These are phyloP conservation scores for Coemansia sp. DNA, from an alignment of 192 early-diverging fungal genomes.

Conservation along the genomic window DNA sequence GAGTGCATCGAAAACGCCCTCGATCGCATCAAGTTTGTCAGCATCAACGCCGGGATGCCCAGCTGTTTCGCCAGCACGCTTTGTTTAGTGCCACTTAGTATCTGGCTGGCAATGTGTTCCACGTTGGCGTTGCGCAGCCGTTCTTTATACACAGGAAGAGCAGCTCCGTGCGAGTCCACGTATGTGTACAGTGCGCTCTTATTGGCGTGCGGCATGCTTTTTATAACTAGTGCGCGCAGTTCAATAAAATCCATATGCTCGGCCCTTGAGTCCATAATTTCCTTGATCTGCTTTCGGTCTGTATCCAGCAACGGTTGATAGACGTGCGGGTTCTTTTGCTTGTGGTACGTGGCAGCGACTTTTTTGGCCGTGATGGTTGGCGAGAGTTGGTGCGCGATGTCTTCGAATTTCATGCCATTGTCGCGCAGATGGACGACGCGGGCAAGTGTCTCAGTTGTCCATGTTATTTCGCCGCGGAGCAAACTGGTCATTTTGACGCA, in stretches of 20 bases:
- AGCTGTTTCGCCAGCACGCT: background rate
- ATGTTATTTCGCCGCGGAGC: slow-evolving; percentile 8
- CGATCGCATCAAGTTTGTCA: background rate
- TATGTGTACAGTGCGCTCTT: background rate
- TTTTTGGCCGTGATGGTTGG: background rate
- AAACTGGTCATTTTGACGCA: slow-evolving; percentile 8
- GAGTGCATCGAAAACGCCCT: background rate
- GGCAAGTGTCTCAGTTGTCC: slow-evolving; percentile 4
- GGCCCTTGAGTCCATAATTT: background rate
- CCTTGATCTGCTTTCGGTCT: background rate
- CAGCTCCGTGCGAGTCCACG: background rate
- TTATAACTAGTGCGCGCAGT: background rate
- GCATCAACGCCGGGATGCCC: background rate
- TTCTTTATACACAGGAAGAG: background rate
- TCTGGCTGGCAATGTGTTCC: background rate
- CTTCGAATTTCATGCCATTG: slow-evolving; percentile 7
- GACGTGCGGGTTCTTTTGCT: background rate
- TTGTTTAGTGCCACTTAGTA: background rate
- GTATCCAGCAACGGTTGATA: background rate
- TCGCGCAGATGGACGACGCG: background rate
- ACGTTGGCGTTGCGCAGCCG: background rate
- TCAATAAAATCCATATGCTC: background rate
- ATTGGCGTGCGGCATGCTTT: background rate
- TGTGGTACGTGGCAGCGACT: background rate
- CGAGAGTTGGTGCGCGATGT: slow-evolving; percentile 10